A percentile compares a stretch with the other conserved stretches of the same genome.
These are phyloP conservation scores for Lepiota subincarnata DNA, from an alignment of 768 basidiomycete species.

Conservation along the genomic window DNA sequence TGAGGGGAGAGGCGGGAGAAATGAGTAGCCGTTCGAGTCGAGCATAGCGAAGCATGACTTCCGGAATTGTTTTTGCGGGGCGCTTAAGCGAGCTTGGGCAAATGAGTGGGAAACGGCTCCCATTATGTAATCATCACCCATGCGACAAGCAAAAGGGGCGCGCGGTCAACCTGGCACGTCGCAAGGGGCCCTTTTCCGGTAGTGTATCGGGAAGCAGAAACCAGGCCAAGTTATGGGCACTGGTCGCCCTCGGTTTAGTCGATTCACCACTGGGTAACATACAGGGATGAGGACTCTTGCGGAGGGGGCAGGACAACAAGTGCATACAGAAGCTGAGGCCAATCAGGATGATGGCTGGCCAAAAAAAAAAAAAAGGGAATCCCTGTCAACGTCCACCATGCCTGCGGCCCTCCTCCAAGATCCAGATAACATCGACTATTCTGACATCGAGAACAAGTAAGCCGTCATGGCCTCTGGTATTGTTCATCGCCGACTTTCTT, in stretches of 20 bases:
- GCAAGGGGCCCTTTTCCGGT: too few relatives aligned
- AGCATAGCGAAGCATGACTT: background rate
- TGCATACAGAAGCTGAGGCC: constrained; percentile 14
- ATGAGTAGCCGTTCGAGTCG: background rate
- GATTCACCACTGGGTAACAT: too few relatives aligned
- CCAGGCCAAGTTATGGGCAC: too few relatives aligned
- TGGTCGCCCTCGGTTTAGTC: too few relatives aligned
- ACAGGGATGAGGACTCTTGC: too few relatives aligned
- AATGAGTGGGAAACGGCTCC: background rate
- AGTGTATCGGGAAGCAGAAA: too few relatives aligned
- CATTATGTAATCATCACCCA: background rate
- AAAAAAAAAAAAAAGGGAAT: constrained; percentile 12
- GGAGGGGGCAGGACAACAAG: constrained; percentile 13
- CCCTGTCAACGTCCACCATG: constrained; percentile 33
- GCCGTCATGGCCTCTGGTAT: constrained; percentile 16
- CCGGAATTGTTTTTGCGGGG: background rate
- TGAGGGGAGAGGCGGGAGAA: background rate
- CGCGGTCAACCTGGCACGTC: too few relatives aligned
- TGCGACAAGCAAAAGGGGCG: too few relatives aligned
- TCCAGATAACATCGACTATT: constrained; percentile 76
- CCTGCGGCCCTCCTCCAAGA: constrained; percentile 35
- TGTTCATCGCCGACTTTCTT: constrained; percentile 4
- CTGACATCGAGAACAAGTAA: constrained; percentile 86
- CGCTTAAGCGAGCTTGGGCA: background rate
- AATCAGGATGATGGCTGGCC: background rate